Evolutionary conservation across 129 eudicot genomes (phyloP), one percentile per base, ranked within the genome.

Genomic region (Centella asiatica): DNA sequence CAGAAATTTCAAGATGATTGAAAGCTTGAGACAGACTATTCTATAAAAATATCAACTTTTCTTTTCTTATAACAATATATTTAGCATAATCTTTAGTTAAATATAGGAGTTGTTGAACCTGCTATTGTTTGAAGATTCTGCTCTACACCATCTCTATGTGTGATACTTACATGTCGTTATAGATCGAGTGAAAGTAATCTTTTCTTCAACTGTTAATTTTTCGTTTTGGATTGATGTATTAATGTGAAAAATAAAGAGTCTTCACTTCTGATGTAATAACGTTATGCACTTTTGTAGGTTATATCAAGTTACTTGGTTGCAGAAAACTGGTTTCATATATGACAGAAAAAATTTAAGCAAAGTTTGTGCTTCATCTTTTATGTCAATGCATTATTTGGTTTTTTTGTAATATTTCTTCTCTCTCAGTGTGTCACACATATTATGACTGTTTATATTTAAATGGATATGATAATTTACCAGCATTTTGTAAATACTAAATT

Each of bases 281-380:
- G 40, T 64, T 57, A 61, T 79, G 44, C 44, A n/a, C 72, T 76
- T 78, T 78, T 86, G 89, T 79, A 90, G 97, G 94, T 81, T 90
- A 74, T 86, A 78, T 72, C 98, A 90, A 81, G 82, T 90, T 32
- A 87, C 87, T 59, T 90, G 98, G 98, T 67, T 84, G 98, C 70
- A 62, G 82, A 75, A 84, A 44, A 79, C 78, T 62, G 98, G 95
- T 77, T 90, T 86, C 98, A 84, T 81, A 51, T 90, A 90, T 47
- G 90, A 87, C 76, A 70, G 77, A 69, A 74, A 84, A 73, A 77
- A 90, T 77, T 79, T 90, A 44, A 81, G 76, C 83, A 81, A 83
- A 60, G 97, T 90, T 69, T 58, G 97, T 79, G 75, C 78, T 67
- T 74, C 73, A 50, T 66, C 78, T 57, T 33, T 57, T 57, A 33